Evolutionary conservation across 768 basidiomycete genomes (phyloP).

Genomic region (Lyophyllum semitale): DNA sequence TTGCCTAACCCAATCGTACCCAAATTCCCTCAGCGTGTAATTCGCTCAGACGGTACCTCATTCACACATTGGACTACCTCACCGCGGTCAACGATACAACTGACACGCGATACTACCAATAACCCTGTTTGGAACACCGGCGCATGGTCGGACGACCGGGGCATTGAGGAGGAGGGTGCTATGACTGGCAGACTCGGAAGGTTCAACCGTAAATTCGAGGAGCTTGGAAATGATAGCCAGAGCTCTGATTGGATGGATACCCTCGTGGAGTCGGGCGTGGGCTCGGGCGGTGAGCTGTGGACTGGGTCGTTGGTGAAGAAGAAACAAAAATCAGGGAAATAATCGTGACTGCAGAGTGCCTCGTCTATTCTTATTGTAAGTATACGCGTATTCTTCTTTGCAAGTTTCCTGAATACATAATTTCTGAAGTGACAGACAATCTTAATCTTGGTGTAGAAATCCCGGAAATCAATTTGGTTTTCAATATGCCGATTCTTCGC

Average conservation of each 20-base stretch:
- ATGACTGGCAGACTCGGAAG: conserved; percentile 78
- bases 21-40: conserved; percentile 82
- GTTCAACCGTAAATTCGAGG: conserved; percentile 75
- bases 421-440: neutral
- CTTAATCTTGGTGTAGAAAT: neutral
- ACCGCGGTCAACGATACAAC: conserved; percentile 70
- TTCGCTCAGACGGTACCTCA: conserved; percentile 86
- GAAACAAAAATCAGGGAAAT: conserved; percentile 13
- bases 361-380: neutral
- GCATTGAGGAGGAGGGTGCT: conserved; percentile 68
- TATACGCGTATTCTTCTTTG: neutral
- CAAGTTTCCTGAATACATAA: neutral
- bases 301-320: conserved; percentile 9
- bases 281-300: conserved; percentile 10
- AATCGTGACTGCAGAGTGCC: neutral
- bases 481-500: too few relatives aligned
- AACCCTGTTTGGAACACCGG: conserved; percentile 85
- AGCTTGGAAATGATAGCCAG: conserved; percentile 36
- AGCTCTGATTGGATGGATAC: conserved; percentile 37
- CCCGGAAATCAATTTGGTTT: neutral
- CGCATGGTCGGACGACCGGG: conserved; percentile 48
- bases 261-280: conserved; percentile 13
- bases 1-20: conserved; percentile 86
- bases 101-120: conserved; percentile 88
- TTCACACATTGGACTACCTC: conserved; percentile 90